A percentile compares a stretch with the other conserved stretches of the same genome.
phyloP scores from a whole-genome alignment of 139 green algal species.

The Edaphochlamys debaryana region DNA sequence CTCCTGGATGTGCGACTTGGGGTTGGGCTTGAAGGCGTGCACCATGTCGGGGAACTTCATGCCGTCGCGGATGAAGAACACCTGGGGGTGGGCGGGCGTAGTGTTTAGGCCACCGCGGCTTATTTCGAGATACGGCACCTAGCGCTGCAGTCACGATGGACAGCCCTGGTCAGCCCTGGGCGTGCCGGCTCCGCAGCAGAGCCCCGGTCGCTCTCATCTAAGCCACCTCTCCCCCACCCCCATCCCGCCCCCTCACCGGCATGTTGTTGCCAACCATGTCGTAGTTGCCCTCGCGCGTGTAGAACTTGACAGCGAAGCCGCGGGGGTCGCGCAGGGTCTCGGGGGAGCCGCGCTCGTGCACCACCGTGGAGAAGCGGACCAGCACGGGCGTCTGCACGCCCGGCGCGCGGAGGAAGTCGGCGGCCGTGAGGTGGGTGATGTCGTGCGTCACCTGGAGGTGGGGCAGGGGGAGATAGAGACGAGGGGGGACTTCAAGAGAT shows the following conservation, averaged over 20 bases:
- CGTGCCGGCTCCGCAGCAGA: too few relatives aligned
- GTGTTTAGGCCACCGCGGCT: not conserved
- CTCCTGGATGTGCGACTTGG: constrained; percentile 96
- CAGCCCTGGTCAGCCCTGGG: too few relatives aligned
- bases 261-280: constrained; percentile 95
- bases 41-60: constrained; percentile 99
- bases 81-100: constrained; percentile 45
- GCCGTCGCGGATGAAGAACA: constrained; percentile 94
- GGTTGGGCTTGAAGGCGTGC: constrained; percentile 97
- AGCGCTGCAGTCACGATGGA: too few relatives aligned
- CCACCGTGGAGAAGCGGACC: constrained; percentile 93
- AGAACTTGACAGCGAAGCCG: constrained; percentile 98
- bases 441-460: constrained; percentile 93
- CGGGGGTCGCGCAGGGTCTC: constrained; percentile 94
- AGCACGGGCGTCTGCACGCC: constrained; percentile 96
- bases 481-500: too few relatives aligned
- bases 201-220: too few relatives aligned
- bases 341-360: constrained; percentile 83
- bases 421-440: constrained; percentile 91
- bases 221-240: too few relatives aligned
- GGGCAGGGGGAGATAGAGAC: too few relatives aligned
- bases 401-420: constrained; percentile 93
- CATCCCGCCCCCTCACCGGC: constrained; percentile 76
- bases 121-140: not conserved
- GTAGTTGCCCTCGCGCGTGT: constrained; percentile 95